These are phyloP conservation scores for Adansonia madagascariensis DNA, from an alignment of 441 rosid genomes.

Conservation along the genomic window DNA sequence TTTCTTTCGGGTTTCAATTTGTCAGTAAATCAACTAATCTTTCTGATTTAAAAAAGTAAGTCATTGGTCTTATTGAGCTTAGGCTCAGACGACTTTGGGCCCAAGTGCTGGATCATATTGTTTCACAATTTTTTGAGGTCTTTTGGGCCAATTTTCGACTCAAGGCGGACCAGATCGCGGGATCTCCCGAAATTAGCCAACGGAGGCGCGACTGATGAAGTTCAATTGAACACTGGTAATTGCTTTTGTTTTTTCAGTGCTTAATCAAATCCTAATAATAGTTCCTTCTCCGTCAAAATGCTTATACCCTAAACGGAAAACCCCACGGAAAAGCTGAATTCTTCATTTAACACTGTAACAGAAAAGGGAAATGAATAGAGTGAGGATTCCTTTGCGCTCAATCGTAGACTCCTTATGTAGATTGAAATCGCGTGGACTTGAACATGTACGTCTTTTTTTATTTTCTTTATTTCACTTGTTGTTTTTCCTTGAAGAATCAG, in stretches of 20 bases:
- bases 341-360: constrained; percentile 13
- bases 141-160: not conserved
- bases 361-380: constrained; percentile 43
- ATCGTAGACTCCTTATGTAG: constrained; percentile 37
- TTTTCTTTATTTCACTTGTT: not conserved
- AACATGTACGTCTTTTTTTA: constrained; percentile 33
- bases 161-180: not conserved
- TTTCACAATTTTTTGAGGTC: not conserved
- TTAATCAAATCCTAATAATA: not conserved
- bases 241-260: not conserved
- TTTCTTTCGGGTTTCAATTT: no score
- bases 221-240: not conserved
- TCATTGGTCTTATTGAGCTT: not conserved
- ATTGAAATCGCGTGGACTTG: constrained; percentile 29
- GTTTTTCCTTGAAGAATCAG: constrained; percentile 11
- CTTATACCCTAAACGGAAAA: constrained; percentile 23
- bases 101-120: not conserved
- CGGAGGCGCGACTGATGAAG: not conserved
- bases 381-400: constrained; percentile 40
- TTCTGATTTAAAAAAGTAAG: no score
- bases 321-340: not conserved
- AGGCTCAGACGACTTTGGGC: not conserved
- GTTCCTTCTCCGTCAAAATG: constrained; percentile 26
- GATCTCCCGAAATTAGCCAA: not conserved
- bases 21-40: not conserved